Percentiles rank a stretch among this genome's conserved stretches.
Evolutionary conservation across 306 rosid genomes (phyloP).

Genomic region (Chamaecrista fasciculata): DNA sequence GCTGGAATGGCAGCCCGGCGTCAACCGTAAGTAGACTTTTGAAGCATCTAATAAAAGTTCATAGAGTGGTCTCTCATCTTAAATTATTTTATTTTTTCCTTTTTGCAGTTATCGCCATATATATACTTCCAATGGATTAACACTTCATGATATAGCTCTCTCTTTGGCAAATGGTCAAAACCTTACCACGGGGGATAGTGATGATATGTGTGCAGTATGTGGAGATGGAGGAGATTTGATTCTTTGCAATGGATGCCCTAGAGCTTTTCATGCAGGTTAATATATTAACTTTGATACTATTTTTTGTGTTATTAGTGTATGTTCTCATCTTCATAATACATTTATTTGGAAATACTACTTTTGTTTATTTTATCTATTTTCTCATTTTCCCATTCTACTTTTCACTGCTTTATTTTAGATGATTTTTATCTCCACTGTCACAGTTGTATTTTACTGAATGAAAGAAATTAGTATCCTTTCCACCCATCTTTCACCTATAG

Average conservation of each 20-base stretch:
- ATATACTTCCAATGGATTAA: slow-evolving; percentile 86
- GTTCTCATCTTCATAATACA: not conserved
- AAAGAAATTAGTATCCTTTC: not conserved
- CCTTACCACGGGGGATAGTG: slow-evolving; percentile 87
- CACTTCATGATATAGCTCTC: slow-evolving; percentile 95
- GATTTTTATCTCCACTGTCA: not conserved
- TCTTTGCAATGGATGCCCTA: slow-evolving; percentile 87
- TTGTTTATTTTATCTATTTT: not conserved
- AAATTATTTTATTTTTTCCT: slow-evolving; percentile 23
- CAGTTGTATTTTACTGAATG: not conserved
- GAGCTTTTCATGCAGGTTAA: slow-evolving; percentile 90
- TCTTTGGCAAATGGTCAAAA: slow-evolving; percentile 95
- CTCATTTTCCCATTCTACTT: not conserved
- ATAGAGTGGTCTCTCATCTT: slow-evolving; percentile 21
- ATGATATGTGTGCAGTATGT: slow-evolving; percentile 96
- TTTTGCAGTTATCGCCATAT: slow-evolving; percentile 93
- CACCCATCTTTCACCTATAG: not conserved
- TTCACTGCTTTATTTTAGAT: not conserved
- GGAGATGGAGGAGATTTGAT: slow-evolving; percentile 89
- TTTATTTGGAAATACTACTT: not conserved
- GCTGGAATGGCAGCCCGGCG: slow-evolving; percentile 99
- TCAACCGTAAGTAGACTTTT: slow-evolving; percentile 86
- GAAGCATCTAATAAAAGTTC: slow-evolving; percentile 17
- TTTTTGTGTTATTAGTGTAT: not conserved
- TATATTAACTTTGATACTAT: not conserved